Percentiles rank a stretch among this genome's conserved stretches.
Conservation (phyloP, 768 basidiomycete species). For the Tulasnella sp. region DNA sequence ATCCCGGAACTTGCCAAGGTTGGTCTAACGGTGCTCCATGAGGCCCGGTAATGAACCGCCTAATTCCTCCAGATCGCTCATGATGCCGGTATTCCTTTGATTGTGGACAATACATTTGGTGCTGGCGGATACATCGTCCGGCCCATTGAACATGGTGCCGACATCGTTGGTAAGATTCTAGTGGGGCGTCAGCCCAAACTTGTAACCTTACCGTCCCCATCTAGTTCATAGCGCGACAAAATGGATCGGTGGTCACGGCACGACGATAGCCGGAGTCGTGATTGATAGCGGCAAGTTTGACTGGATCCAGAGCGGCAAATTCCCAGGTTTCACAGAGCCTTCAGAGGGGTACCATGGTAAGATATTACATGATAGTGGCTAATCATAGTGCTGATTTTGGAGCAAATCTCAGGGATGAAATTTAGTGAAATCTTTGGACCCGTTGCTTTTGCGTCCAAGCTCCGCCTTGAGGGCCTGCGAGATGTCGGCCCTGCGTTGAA, state of each 20-base stretch:
- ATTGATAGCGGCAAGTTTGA: slow-evolving; percentile 77
- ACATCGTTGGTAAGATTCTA: slow-evolving; percentile 56
- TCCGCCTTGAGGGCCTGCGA: slow-evolving; percentile 48
- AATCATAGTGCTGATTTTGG: not conserved
- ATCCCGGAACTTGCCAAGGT: slow-evolving; percentile 68
- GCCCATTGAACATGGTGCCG: slow-evolving; percentile 71
- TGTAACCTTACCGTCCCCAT: not conserved
- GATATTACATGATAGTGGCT: not conserved
- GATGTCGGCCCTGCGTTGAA: slow-evolving; percentile 64
- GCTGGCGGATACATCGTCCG: slow-evolving; percentile 68
- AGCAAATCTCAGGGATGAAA: slow-evolving; percentile 36
- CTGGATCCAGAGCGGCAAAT: slow-evolving; percentile 62
- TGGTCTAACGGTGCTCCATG: not conserved
- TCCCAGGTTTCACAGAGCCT: slow-evolving; percentile 70
- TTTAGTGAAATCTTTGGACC: slow-evolving; percentile 65
- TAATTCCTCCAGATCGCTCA: slow-evolving; percentile 55
- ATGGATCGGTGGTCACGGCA: slow-evolving; percentile 64
- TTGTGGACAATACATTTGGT: slow-evolving; percentile 79
- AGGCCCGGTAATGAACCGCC: not conserved
- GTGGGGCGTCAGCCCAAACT: not conserved
- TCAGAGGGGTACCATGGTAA: slow-evolving; percentile 62
- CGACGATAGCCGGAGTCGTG: slow-evolving; percentile 71
- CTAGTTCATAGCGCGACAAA: slow-evolving; percentile 74
- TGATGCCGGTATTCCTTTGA: slow-evolving; percentile 63
- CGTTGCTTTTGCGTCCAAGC: slow-evolving; percentile 59